Conservation (phyloP, 2,329 filamentous ascomycete species). For the Cryphonectria radicalis region DNA sequence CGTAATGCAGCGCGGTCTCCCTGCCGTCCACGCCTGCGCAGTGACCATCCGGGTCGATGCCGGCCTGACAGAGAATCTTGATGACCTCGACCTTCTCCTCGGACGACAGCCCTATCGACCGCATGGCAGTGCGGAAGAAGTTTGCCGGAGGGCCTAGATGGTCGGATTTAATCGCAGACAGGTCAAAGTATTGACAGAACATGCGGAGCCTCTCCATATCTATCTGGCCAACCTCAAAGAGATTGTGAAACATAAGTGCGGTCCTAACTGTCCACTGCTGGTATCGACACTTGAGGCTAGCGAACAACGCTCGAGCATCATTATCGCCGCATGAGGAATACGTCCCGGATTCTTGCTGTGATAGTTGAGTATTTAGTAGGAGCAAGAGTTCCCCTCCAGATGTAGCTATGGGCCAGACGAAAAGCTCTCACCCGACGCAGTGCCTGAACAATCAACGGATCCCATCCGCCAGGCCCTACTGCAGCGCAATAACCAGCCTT, state of each 20-base stretch:
- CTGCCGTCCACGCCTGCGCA: neutral
- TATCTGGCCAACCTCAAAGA: neutral
- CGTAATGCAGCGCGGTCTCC: neutral
- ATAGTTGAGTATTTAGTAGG: too few relatives aligned
- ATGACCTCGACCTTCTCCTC: neutral
- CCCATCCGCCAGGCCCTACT: neutral
- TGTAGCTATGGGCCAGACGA: neutral
- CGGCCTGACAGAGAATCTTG: neutral
- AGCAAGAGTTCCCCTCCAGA: neutral
- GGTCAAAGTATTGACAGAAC: neutral
- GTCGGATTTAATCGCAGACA: neutral
- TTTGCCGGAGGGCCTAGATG: neutral
- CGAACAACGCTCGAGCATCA: neutral
- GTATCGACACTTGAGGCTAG: neutral
- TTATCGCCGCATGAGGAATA: neutral
- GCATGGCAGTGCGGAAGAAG: neutral
- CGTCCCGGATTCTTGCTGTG: neutral
- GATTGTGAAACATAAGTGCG: neutral
- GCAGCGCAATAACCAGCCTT: neutral
- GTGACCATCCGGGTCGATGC: neutral
- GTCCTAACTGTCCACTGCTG: neutral
- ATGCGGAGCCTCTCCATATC: neutral
- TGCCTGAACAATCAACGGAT: neutral
- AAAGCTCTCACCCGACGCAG: neutral
- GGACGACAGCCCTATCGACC: neutral